phyloP scores from a whole-genome alignment of 129 eudicot genomes.

The Artemisia annua region DNA sequence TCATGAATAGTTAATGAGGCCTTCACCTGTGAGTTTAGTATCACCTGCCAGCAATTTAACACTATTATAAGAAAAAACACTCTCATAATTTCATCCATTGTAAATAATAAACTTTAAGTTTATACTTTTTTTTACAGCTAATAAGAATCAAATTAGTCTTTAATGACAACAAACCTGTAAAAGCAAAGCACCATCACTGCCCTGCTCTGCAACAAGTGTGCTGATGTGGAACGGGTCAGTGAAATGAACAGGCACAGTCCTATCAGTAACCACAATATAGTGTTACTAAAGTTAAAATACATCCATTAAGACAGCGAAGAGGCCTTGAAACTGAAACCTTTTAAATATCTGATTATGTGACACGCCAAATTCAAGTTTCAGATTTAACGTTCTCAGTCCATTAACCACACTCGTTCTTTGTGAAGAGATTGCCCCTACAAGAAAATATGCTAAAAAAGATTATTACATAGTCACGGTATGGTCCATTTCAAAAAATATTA shows the following conservation, averaged over 20 bases:
- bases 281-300: conserved; percentile 20
- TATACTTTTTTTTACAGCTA: not conserved
- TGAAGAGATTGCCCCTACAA: conserved; percentile 44
- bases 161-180: conserved; percentile 62
- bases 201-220: conserved; percentile 77
- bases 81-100: not conserved
- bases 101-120: not conserved
- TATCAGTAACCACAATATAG: conserved; percentile 26
- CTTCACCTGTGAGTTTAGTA: conserved; percentile 88
- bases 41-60: conserved; percentile 42
- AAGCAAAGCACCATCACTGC: conserved; percentile 82
- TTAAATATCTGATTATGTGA: conserved; percentile 85
- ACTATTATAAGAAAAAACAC: too few species aligned
- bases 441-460: not conserved
- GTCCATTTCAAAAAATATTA: not conserved
- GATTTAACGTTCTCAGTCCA: conserved; percentile 79
- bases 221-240: conserved; percentile 88
- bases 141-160: not conserved
- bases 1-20: conserved; percentile 81
- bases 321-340: conserved; percentile 41
- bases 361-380: conserved; percentile 92
- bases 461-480: conserved; percentile 13
- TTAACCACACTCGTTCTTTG: conserved; percentile 68
- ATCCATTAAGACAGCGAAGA: conserved; percentile 6
- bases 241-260: conserved; percentile 89